Conservation (phyloP, 176 grass and related monocot species). For the Themeda triandra region DNA sequence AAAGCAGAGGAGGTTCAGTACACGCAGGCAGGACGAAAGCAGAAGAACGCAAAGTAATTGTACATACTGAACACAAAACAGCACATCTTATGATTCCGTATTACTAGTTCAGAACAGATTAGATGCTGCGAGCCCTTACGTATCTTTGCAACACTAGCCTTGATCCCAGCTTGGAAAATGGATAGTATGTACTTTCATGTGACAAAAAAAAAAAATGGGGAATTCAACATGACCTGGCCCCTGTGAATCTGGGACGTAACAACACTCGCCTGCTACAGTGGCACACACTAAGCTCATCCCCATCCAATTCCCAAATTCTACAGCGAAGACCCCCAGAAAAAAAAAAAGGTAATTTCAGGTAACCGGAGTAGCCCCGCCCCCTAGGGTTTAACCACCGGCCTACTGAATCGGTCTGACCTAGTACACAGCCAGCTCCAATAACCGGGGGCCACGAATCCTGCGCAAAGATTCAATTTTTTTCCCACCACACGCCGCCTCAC, state of each 20-base stretch:
- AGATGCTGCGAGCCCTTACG: neutral
- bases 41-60: conserved; percentile 3
- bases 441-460: neutral
- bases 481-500: neutral
- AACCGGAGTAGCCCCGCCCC: neutral
- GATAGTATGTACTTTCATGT: no score
- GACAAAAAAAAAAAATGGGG: neutral
- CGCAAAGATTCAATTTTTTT: neutral
- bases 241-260: neutral
- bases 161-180: neutral
- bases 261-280: neutral
- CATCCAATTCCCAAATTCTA: neutral
- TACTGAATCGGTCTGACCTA: neutral
- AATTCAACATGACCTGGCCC: neutral
- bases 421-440: neutral
- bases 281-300: neutral
- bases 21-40: neutral
- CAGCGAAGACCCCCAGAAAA: neutral
- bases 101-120: neutral
- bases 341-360: neutral
- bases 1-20: conserved; percentile 20
- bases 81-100: neutral
- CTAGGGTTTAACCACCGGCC: conserved; percentile 10
- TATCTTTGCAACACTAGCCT: neutral
- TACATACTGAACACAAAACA: neutral